phyloP scores from a whole-genome alignment of 2,329 filamentous ascomycete species.

The Septoria linicola region DNA sequence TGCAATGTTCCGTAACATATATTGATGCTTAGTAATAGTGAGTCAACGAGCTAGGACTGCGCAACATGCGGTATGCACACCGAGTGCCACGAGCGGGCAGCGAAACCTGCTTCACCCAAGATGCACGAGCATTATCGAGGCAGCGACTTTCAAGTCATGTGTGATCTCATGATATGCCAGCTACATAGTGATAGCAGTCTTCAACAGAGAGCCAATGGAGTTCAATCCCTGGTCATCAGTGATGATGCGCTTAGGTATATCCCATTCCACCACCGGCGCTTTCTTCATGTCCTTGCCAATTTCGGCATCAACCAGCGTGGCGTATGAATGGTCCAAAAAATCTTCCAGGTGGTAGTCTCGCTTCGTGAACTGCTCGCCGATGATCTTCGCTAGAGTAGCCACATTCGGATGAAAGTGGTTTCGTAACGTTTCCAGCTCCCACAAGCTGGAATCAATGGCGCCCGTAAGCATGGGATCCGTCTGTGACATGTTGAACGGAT shows the following conservation, averaged over 20 bases:
- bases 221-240: constrained; percentile 38
- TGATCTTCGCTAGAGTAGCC: constrained; percentile 86
- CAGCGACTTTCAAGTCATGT: too few relatives aligned
- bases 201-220: constrained; percentile 29
- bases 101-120: too few relatives aligned
- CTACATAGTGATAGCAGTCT: constrained; percentile 31
- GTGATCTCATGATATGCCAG: too few relatives aligned
- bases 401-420: constrained; percentile 97
- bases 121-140: too few relatives aligned
- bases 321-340: constrained; percentile 92
- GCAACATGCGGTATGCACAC: too few relatives aligned
- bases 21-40: too few relatives aligned
- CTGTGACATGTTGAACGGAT: constrained; percentile 76
- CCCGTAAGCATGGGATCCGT: constrained; percentile 78
- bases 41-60: too few relatives aligned
- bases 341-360: constrained; percentile 93
- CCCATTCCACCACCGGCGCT: constrained; percentile 83
- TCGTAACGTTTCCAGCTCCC: constrained; percentile 90
- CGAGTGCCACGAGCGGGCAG: too few relatives aligned
- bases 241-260: constrained; percentile 86
- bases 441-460: constrained; percentile 89
- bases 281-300: constrained; percentile 81
- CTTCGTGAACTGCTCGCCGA: constrained; percentile 97
- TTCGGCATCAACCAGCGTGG: constrained; percentile 81
- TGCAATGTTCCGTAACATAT: too few relatives aligned